phyloP scores from a whole-genome alignment of 345 rosid genomes.

The Arabis hirsuta region DNA sequence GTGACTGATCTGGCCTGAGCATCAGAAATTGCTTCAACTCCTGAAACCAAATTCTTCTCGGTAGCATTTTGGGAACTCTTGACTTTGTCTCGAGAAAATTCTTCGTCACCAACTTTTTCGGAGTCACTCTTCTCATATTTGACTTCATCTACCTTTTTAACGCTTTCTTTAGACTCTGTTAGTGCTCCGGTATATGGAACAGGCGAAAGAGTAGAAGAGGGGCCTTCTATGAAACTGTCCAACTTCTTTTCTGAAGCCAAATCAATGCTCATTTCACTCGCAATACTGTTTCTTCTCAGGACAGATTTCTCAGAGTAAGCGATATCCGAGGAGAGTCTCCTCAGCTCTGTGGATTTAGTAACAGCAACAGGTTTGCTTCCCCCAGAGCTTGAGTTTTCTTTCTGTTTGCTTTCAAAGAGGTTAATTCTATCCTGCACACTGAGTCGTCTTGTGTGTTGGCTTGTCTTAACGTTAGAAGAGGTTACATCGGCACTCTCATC shows the following conservation, averaged over 20 bases:
- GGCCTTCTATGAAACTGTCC: constrained; percentile 55
- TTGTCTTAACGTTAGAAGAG: constrained; percentile 49
- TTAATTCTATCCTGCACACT: constrained; percentile 97
- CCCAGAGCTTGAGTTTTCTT: constrained; percentile 59
- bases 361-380: constrained; percentile 60
- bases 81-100: constrained; percentile 38
- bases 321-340: constrained; percentile 82
- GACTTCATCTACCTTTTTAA: constrained; percentile 39
- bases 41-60: constrained; percentile 13
- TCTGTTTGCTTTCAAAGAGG: constrained; percentile 89
- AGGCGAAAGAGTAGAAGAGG: constrained; percentile 57
- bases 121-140: constrained; percentile 44
- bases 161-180: constrained; percentile 34
- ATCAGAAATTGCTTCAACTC: constrained; percentile 17
- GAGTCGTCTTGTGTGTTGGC: constrained; percentile 65
- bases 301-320: constrained; percentile 73
- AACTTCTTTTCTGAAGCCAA: constrained; percentile 56
- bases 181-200: constrained; percentile 42
- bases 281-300: constrained; percentile 93
- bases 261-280: constrained; percentile 95
- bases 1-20: constrained; percentile 21
- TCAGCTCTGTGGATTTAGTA: constrained; percentile 67
- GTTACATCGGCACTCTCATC: constrained; percentile 47
- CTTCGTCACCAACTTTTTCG: constrained; percentile 37
- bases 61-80: constrained; percentile 28